These are phyloP conservation scores for Cytospora piceicola DNA, from an alignment of 2,329 filamentous ascomycete genomes.

Conservation along the genomic window DNA sequence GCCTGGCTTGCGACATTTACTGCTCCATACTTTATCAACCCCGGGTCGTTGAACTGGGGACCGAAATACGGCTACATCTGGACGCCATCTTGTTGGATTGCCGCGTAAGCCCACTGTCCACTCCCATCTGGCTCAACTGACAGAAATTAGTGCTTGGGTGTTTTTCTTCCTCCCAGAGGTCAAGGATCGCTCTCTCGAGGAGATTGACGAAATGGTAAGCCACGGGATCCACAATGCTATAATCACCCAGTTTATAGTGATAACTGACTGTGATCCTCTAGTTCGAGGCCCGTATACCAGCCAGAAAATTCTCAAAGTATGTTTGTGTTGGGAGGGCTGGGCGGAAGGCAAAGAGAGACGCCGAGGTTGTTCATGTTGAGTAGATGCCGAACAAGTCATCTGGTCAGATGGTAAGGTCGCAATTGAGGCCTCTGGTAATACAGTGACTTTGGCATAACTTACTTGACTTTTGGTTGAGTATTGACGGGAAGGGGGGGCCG, in stretches of 20 bases:
- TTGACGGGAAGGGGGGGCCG: too few relatives aligned
- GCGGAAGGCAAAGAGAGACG: constrained; percentile 23
- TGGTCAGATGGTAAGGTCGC: constrained; percentile 22
- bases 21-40: constrained; percentile 64
- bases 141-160: constrained; percentile 40
- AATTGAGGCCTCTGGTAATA: constrained; percentile 20
- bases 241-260: constrained; percentile 6
- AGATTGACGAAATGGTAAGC: constrained; percentile 59
- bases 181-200: constrained; percentile 56
- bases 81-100: constrained; percentile 44
- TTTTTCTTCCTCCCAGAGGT: constrained; percentile 58
- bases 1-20: constrained; percentile 63
- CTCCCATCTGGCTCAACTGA: background rate
- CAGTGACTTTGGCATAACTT: too few relatives aligned
- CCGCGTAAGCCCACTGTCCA: constrained; percentile 34
- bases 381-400: too few relatives aligned
- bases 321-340: constrained; percentile 33
- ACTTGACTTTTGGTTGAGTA: too few relatives aligned
- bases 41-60: constrained; percentile 56
- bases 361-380: constrained; percentile 26
- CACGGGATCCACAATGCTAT: too few relatives aligned
- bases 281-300: constrained; percentile 45
- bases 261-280: constrained; percentile 21
- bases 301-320: constrained; percentile 48
- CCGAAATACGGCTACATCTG: constrained; percentile 63